Base-by-base conservation (phyloP, 495 filamentous ascomycete genomes). In the Gamarada debralockiae region DNA sequence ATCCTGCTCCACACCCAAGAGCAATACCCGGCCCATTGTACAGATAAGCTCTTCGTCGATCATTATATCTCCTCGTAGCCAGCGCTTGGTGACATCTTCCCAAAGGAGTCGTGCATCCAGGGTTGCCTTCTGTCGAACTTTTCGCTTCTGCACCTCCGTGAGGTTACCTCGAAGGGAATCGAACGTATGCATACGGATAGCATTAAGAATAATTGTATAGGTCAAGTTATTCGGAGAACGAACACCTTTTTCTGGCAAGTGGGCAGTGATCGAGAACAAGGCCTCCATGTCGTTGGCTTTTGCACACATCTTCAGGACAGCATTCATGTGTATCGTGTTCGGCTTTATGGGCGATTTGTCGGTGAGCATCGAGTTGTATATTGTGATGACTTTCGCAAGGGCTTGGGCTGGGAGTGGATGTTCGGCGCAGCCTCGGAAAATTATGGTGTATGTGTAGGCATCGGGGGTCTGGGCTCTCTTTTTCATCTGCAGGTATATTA, bases 281-380 rank as follows among this genome's bases (percentile, higher is more conserved):
- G 79, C 77, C 40, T 95, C 89, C 66, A 92, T 70, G 60, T 95
- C 83, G 1, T 68, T 60, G 7, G 85, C 80, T 20, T 78, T 73
- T 22, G 80, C 77, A 62, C 92, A 97, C 3, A 90, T 86, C 38
- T 85, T 82, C 13, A 98, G 73, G 50, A 91, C 80, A 6, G 90
- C 89, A 65, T 98, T 97, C 41, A 84, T 81, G 62, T 97, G 93
- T 42, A 88, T 84, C 9, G 86, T 84, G 53, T 78, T 82, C 1
- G 83, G 86, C 53, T 80, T 69, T 44, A 92, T 68, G 1, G 66
- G 67, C 0, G 77, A 78, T 34, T 78, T 82, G 2, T 74, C 65
- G 1, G 67, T 70, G 31, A 72, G 69, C 72, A 96, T 86, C 38
- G 81, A 84, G 53, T 83, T 74, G 68, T 93, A 97, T 17, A 95